phyloP scores from a whole-genome alignment of 306 rosid species.

The Biancaea sappan region DNA sequence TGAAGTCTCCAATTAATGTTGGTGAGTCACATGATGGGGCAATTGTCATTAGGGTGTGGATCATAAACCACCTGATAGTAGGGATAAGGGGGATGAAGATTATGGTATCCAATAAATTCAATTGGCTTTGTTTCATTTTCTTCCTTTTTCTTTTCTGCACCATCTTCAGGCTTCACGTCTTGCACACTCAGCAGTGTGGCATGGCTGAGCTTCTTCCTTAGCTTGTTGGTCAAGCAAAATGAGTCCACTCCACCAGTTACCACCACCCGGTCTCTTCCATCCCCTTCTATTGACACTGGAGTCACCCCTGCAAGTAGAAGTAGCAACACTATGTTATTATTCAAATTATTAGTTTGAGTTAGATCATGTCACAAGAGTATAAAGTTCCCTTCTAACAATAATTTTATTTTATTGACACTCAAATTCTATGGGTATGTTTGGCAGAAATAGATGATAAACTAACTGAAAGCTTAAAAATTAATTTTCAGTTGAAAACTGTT shows the following conservation, averaged over 20 bases:
- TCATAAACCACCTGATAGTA: not conserved
- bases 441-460: no score
- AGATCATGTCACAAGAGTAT: no score
- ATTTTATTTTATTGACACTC: no score
- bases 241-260: conserved; percentile 27
- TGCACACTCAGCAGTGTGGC: conserved; percentile 7
- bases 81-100: not conserved
- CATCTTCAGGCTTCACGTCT: not conserved
- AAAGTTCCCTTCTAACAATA: no score
- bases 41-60: not conserved
- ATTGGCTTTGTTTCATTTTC: not conserved
- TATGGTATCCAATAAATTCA: not conserved
- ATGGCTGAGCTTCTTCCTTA: conserved; percentile 12
- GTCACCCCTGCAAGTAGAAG: conserved; percentile 30
- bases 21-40: not conserved
- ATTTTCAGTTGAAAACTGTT: no score
- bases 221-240: not conserved
- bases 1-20: no score
- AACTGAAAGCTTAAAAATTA: no score
- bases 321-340: no score
- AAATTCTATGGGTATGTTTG: no score
- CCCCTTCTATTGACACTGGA: conserved; percentile 35
- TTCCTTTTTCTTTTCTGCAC: not conserved
- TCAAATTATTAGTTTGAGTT: no score
- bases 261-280: conserved; percentile 26